Evolutionary conservation across 306 rosid genomes (phyloP).

Genomic region (Pueraria montana): DNA sequence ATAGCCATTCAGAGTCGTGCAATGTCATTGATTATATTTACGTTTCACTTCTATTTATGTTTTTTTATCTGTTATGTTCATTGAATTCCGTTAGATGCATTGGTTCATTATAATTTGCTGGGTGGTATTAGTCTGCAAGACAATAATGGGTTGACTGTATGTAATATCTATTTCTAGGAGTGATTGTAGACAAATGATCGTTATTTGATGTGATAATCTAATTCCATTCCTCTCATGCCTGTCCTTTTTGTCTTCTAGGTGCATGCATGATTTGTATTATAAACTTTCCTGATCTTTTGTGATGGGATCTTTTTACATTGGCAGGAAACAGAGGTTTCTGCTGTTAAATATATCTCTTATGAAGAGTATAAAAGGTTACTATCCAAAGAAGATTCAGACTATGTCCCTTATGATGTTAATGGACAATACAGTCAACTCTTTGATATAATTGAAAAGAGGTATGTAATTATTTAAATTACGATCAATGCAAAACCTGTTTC

Average conservation of each 20-base stretch:
- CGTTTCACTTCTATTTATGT: slow-evolving; percentile 1
- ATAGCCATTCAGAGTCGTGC: slow-evolving; percentile 22
- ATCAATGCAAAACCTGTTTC: slow-evolving; percentile 46
- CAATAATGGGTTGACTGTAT: slow-evolving; percentile 6
- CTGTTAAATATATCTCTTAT: slow-evolving; percentile 84
- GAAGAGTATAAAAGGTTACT: slow-evolving; percentile 75
- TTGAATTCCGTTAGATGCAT: slow-evolving; percentile 26
- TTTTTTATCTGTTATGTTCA: background rate
- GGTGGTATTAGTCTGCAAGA: slow-evolving; percentile 38
- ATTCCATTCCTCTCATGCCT: slow-evolving; percentile 19
- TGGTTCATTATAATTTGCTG: slow-evolving; percentile 20
- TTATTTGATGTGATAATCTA: slow-evolving; percentile 26
- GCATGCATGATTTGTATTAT: slow-evolving; percentile 20
- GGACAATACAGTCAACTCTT: slow-evolving; percentile 85
- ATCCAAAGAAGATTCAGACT: slow-evolving; percentile 75
- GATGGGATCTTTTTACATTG: slow-evolving; percentile 42
- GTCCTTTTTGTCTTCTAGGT: slow-evolving; percentile 16
- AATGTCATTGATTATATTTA: slow-evolving; percentile 1
- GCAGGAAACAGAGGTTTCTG: slow-evolving; percentile 94
- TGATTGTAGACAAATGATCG: background rate
- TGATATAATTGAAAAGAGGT: slow-evolving; percentile 82
- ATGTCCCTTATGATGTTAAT: slow-evolving; percentile 80
- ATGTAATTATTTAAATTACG: slow-evolving; percentile 50
- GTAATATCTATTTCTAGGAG: background rate
- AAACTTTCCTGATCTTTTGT: slow-evolving; percentile 32